These are phyloP conservation scores for Papilionanthe hybrid DNA, from an alignment of 116 monocot genomes.

Conservation along the genomic window DNA sequence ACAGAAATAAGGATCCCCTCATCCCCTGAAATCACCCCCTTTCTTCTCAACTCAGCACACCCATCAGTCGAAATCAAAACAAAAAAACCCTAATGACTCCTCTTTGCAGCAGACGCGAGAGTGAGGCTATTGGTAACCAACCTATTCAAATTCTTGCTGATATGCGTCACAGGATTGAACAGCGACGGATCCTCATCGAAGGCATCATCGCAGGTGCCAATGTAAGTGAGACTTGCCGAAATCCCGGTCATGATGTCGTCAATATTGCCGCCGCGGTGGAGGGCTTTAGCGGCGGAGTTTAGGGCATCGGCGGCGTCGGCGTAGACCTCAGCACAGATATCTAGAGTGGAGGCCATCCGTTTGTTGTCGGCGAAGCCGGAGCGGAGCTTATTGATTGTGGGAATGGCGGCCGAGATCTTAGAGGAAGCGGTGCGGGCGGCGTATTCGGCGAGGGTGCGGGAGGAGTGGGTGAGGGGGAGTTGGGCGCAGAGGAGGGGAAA, in stretches of 20 bases:
- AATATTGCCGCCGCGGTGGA: background rate
- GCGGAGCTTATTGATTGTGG: background rate
- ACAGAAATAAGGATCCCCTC: too few species aligned
- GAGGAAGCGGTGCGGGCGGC: background rate
- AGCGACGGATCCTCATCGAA: constrained; percentile 7
- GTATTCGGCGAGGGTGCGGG: background rate
- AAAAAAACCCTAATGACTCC: background rate
- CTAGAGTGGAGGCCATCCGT: background rate
- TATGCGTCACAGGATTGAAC: background rate
- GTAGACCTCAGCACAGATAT: constrained; percentile 2
- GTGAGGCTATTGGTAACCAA: constrained; percentile 4
- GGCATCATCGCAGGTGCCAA: constrained; percentile 7
- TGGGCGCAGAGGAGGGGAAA: background rate
- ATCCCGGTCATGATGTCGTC: background rate
- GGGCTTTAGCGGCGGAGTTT: background rate
- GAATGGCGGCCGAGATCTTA: background rate
- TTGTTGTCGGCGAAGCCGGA: background rate
- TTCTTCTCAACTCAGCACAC: too few species aligned
- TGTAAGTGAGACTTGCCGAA: background rate
- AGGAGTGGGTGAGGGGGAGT: background rate
- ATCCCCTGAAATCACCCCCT: too few species aligned
- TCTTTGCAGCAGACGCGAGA: background rate
- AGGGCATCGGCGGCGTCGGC: background rate
- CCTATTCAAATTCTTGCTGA: constrained; percentile 4
- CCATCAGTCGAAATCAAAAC: too few species aligned